Evolutionary conservation across 495 filamentous ascomycete genomes (phyloP).

Genomic region (Chaetomium tenue): DNA sequence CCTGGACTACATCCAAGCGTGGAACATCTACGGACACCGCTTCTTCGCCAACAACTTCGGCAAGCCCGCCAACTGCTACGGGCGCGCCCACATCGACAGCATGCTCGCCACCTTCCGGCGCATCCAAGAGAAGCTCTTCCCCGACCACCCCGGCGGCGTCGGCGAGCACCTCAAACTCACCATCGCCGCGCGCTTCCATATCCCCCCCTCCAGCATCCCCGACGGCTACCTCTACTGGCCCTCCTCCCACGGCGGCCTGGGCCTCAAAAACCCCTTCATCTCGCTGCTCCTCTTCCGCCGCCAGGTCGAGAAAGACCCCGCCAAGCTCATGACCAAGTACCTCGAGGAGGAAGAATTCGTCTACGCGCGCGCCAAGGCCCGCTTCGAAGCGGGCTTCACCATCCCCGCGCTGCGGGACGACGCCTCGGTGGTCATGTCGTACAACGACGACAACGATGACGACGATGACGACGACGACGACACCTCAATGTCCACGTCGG

Average conservation of each 20-base stretch:
- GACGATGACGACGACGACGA: too few species aligned
- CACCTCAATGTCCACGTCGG: too few species aligned
- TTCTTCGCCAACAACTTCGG: constrained; percentile 69
- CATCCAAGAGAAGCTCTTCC: constrained; percentile 56
- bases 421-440: too few species aligned
- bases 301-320: constrained; percentile 17
- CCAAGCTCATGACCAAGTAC: constrained; percentile 23
- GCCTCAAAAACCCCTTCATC: constrained; percentile 56
- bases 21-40: constrained; percentile 61
- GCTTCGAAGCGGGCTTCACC: constrained; percentile 11
- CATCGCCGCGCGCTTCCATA: constrained; percentile 53
- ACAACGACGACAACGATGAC: too few species aligned
- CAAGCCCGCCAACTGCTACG: constrained; percentile 61
- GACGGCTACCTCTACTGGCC: constrained; percentile 64
- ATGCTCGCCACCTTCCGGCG: constrained; percentile 57
- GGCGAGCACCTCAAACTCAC: constrained; percentile 45
- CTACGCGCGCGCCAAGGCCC: constrained; percentile 48
- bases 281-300: constrained; percentile 23
- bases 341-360: constrained; percentile 30
- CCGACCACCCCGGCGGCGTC: constrained; percentile 25
- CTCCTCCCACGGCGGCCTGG: constrained; percentile 53
- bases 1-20: constrained; percentile 63
- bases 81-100: constrained; percentile 61
- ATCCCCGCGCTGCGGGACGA: neutral
- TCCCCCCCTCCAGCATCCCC: constrained; percentile 49